Base-by-base conservation (phyloP, 768 basidiomycete genomes). In the Leccinum imitatum region DNA sequence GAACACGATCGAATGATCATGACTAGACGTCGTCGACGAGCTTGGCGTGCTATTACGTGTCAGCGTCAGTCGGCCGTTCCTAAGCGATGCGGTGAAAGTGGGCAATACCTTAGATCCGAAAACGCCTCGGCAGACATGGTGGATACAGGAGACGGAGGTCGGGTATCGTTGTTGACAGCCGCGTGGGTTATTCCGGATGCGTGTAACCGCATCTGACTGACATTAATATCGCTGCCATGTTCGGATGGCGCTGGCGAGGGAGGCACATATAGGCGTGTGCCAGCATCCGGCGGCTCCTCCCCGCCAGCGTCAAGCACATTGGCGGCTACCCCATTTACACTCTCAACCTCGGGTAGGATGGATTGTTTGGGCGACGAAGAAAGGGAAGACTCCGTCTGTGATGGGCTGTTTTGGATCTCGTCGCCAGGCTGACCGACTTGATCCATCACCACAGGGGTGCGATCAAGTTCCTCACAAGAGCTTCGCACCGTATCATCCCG, bases 171-270 rank as follows among this genome's bases (percentile, higher is more conserved):
- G 7, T 59, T 23, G 0, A 30, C 14, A 11, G 57, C 59, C 6
- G 41, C 30, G 31, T 54, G 15, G 35, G 59, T 54, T 7, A 39
- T 35, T 30, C 50, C 57, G 21, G 61, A 63, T 6, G 51, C 37
- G 3, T 3, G 47, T 3, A 46, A 6, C 3, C 53, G 59, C 27
- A 33, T 13, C 8, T 33, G 62, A 46, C 56, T 65, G 2, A 15
- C 19, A 47, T 44, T 11, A 6, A 11, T 44, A n/a, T 62, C 27
- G 53, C 71, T 73, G 9, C 66, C 71, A 17, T 65, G 72, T 39
- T 75, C 71, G 0, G 71, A 71, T 1, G 73, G 69, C 2, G 71
- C 64, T 3, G 66, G 66, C 0, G 67, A 73, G 19, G 73, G 70
- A 4, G 60, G 58, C 15, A 58, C 13, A 23, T 54, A 59, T 33